Base-by-base conservation (phyloP, 2,329 filamentous ascomycete species). In the Colletotrichum phormii region DNA sequence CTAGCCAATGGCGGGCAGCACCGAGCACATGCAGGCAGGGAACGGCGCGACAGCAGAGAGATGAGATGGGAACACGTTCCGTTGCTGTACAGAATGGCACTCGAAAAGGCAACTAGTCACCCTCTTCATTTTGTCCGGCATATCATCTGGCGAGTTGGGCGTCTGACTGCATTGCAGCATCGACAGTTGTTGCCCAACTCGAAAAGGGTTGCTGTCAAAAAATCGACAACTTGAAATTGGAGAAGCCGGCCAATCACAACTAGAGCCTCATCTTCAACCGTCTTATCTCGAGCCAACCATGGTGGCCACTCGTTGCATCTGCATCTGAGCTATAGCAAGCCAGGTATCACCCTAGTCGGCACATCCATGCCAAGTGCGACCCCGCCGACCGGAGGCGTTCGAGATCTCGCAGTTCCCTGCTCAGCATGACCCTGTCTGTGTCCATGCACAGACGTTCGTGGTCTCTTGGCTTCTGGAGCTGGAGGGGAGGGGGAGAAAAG, bases 271-370 rank as follows among this genome's bases (percentile, higher is more conserved):
- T 76, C 75, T 73, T 76, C 67, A 49, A 60, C 71, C 71, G 73
- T 73, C 84, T 86, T 86, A 86, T 86, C 84, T 83, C 76, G 75
- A 76, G 72, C 82, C 84, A 85, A 82, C 80, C 80, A 84, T 67
- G 64, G 77, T 57, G 74, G 70, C 65, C 75, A 58, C 67, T 46
- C 46, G 55, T 53, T 64, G 55, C 62, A 60, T 67, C 26, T 73
- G 71, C 62, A 72, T 67, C 31, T 37, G 67, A 62, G 35, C 71
- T 73, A 59, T 63, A 67, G 53, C 26, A 37, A 65, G 62, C 61
- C 46, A 71, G 67, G 57, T 62, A 42, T 54, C 58, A 58, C 54
- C 71, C 71, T 66, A 65, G 71, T 55, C 66, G 55, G 42, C 46
- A 51, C 35, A 64, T 35, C 70, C 66, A 64, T 70, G 66, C 60